These are phyloP conservation scores for Yamadazyma atlantica DNA, from an alignment of 1,139 yeast species.

Conservation along the genomic window DNA sequence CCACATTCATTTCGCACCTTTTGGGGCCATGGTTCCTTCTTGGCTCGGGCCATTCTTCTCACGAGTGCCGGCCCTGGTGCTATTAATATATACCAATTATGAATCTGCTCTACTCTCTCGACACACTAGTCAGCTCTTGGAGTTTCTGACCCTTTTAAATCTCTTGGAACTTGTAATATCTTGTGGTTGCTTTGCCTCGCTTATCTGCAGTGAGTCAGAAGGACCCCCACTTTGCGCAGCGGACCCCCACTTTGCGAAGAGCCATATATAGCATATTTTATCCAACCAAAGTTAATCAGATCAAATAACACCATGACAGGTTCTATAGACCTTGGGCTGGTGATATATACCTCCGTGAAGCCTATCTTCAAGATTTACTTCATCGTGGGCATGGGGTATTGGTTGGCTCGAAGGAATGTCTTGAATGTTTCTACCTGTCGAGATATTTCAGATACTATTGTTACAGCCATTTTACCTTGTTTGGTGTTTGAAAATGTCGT, in stretches of 20 bases:
- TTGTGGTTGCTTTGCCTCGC: too few relatives aligned
- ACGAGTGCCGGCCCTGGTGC: too few relatives aligned
- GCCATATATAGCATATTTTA: too few relatives aligned
- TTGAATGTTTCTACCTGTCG: constrained; percentile 71
- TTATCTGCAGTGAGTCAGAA: background rate
- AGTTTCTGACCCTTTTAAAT: too few relatives aligned
- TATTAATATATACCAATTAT: too few relatives aligned
- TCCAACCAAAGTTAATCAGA: background rate
- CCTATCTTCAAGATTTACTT: constrained; percentile 86
- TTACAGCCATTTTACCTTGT: constrained; percentile 74
- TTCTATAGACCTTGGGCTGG: constrained; percentile 51
- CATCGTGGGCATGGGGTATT: constrained; percentile 69
- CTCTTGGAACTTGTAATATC: too few relatives aligned
- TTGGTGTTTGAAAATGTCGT: constrained; percentile 78
- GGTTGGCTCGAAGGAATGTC: constrained; percentile 64
- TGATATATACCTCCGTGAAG: constrained; percentile 78
- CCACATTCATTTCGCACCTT: too few relatives aligned
- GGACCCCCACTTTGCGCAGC: background rate
- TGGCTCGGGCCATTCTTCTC: too few relatives aligned
- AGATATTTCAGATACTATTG: constrained; percentile 70
- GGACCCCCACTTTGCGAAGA: too few relatives aligned
- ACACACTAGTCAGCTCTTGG: too few relatives aligned
- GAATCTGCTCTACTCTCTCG: too few relatives aligned
- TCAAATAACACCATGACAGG: background rate
- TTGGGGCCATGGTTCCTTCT: too few relatives aligned